Base-by-base conservation (phyloP, 1,139 yeast genomes). In the Magnusiomyces paraingens region DNA sequence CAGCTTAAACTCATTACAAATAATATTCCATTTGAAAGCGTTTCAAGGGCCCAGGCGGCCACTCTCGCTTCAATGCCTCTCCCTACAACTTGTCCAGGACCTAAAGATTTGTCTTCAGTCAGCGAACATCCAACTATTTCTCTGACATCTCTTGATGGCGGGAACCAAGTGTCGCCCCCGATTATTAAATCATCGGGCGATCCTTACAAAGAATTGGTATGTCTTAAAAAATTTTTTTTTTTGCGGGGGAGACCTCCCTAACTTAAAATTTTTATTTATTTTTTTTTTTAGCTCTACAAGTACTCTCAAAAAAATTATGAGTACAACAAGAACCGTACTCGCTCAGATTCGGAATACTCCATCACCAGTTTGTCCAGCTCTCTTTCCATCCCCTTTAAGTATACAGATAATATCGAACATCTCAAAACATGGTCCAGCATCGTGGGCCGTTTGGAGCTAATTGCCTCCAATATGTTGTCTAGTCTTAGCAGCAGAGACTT, bases 21-120 rank as follows among this genome's bases (percentile, higher is more conserved):
- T 10, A 59, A 58, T 14, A 46, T 66, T 3, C 69, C 69, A 11
- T 66, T 64, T 54, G 62, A 62, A 47, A 47, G 53, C 47, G 59
- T 60, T 29, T 55, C 55, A 18, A 49, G 52, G 20, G 47, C 55
- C 26, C 49, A 47, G 20, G 55, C 55, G 2, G 51, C 52, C 15
- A 15, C 17, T 4, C 52, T 55, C 12, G 53, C 55, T 3, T 29
- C 15, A 12, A 22, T 50, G 1, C 53, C 46, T 10, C 51, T 47
- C 18, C 48, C 55, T 10, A n/a, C 20, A 8, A 22, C 43, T 6
- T 40, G 50, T 32, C 41, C 45, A 3, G 43, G 51, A 3, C 55
- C 57, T 6, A 47, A 50, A 14, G 55, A 55, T 49, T 22, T 55
- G 2, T 17, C 43, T 40, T 40, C 21, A n/a, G 43, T 40, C n/a